A percentile compares a stretch with the other conserved stretches of the same genome.
Evolutionary conservation across 805 yeast genomes (phyloP).

Genomic region (Cyberlindnera xylosilytica): DNA sequence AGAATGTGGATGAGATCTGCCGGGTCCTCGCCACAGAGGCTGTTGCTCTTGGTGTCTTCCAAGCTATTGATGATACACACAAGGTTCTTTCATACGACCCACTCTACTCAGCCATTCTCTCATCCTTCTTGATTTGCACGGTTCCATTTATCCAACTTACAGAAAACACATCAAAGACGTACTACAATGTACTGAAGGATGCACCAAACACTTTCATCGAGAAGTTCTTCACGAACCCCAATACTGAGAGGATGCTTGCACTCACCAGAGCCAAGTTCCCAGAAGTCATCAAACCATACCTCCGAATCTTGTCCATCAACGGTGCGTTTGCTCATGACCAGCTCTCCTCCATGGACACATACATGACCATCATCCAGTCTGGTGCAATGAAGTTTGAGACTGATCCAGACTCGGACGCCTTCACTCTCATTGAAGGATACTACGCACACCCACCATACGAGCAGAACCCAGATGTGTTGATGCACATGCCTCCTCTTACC

Average conservation of each 20-base stretch:
- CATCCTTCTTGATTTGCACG: constrained; percentile 33
- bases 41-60: constrained; percentile 43
- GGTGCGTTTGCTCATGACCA: constrained; percentile 66
- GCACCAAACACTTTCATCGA: constrained; percentile 39
- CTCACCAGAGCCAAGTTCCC: constrained; percentile 77
- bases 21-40: constrained; percentile 26
- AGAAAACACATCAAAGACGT: constrained; percentile 30
- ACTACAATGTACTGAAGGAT: constrained; percentile 27
- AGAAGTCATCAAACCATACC: constrained; percentile 52
- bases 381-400: constrained; percentile 38
- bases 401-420: constrained; percentile 49
- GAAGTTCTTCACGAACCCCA: constrained; percentile 32
- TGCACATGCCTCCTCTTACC: constrained; percentile 53
- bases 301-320: constrained; percentile 59
- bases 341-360: constrained; percentile 56
- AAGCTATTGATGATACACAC: constrained; percentile 39
- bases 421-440: constrained; percentile 45
- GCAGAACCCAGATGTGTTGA: constrained; percentile 38
- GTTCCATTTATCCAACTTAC: constrained; percentile 48
- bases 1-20: constrained; percentile 16
- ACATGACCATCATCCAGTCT: constrained; percentile 46
- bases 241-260: constrained; percentile 32
- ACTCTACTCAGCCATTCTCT: constrained; percentile 44
- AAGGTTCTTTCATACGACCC: constrained; percentile 45
- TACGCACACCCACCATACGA: constrained; percentile 59